A percentile compares a stretch with the other conserved stretches of the same genome.
These are phyloP conservation scores for Colletotrichum tanaceti DNA, from an alignment of 2,329 filamentous ascomycete genomes.

Conservation along the genomic window DNA sequence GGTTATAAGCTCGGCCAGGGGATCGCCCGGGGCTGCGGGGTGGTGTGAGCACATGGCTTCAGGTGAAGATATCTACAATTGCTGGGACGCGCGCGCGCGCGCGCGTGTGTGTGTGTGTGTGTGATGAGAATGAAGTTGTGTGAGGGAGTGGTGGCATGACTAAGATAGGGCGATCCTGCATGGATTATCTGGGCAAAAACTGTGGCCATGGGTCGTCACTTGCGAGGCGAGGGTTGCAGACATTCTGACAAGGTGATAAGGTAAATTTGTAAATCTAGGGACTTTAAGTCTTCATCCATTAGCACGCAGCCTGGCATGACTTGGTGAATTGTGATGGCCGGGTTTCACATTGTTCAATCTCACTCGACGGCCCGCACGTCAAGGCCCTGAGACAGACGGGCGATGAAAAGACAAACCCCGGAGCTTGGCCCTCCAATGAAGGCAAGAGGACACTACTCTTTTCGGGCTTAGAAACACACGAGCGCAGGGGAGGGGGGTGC, in stretches of 20 bases:
- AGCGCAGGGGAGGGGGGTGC: constrained; percentile 20
- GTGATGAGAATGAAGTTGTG: constrained; percentile 8
- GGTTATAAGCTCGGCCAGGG: constrained; percentile 67
- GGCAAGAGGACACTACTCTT: constrained; percentile 2
- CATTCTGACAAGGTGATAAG: no score
- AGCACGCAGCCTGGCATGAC: background rate
- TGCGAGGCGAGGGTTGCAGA: background rate
- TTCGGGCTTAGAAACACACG: constrained; percentile 7
- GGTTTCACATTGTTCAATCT: background rate
- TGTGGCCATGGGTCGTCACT: constrained; percentile 2
- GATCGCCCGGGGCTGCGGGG: constrained; percentile 46
- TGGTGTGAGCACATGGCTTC: constrained; percentile 13
- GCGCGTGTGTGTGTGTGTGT: no score
- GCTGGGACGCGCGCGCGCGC: background rate
- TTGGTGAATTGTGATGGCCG: background rate
- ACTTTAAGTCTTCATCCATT: background rate
- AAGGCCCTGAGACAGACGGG: constrained; percentile 5
- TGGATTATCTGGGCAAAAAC: constrained; percentile 4
- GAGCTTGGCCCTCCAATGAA: background rate
- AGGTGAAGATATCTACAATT: no score
- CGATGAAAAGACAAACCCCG: no score
- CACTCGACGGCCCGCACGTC: background rate
- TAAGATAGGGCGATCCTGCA: constrained; percentile 4
- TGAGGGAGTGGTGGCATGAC: constrained; percentile 22
- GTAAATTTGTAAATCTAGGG: background rate